Evolutionary conservation across 1,284 basidiomycete species (phyloP), one percentile per base, ranked within the genome.

Genomic region (Violaceomyces palustris): DNA sequence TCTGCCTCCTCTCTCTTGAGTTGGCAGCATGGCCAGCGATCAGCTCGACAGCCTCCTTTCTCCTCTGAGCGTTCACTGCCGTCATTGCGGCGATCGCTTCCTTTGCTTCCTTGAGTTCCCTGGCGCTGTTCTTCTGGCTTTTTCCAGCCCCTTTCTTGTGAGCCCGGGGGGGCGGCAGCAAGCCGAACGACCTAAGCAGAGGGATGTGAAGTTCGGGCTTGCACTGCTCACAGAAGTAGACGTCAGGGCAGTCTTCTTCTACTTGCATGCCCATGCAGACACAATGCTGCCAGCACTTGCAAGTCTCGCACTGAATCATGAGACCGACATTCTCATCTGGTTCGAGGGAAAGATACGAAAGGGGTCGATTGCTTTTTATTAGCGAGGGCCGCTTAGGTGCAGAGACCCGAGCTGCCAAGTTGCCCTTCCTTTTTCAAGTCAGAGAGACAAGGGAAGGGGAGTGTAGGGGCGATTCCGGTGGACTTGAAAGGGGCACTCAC

Each of bases 221-320:
- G 76, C 93, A 98, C 65, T 83, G 79, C 76, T 98, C 94, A 76
- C 94, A 98, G 67, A 85, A 93, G 76, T 98, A 81, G 50, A 73
- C 72, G 38, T 76, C 75, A 2, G 76, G 76, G 41, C 74, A 76
- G 43, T 76, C 84, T 51, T 86, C 85, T 72, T 91, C 87, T 31
- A 82, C 83, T 72, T 85, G 82, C 74, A 88, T 88, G 37, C 93
- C 93, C 83, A 98, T 91, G 76, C 93, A 98, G 24, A 85, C 81
- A 15, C 92, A 92, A 74, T 98, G 93, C 75, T 98, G 93, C 93
- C 93, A 98, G 52, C 89, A 88, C 69, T 89, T 87, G 79, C 93
- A 98, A 42, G 80, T 85, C 77, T 98, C 93, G 77, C 93, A 98
- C 75, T 92, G 87, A 39, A 96, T 90, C 90, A 97, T 96, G 73